Evolutionary conservation across 2,329 filamentous ascomycete genomes (phyloP).

Genomic region (Ascochyta lentis): DNA sequence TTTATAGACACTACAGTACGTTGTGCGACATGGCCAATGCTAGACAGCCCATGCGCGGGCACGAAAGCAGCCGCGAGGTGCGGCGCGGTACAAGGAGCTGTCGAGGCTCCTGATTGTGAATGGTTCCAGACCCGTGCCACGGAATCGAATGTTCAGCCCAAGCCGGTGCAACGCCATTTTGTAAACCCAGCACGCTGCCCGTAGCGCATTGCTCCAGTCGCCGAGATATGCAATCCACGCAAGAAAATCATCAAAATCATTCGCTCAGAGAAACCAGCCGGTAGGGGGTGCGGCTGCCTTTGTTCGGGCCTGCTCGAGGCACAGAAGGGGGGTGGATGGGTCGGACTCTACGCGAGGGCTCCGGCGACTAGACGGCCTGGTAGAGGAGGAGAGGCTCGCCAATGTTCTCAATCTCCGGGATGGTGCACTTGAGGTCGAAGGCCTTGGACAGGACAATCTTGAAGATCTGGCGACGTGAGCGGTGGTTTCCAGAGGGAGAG

Average conservation of each 20-base stretch:
- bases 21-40: constrained; percentile 30
- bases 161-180: constrained; percentile 42
- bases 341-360: constrained; percentile 22
- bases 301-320: neutral
- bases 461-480: constrained; percentile 76
- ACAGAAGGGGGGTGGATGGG: neutral
- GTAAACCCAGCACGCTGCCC: constrained; percentile 26
- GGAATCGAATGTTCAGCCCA: constrained; percentile 20
- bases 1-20: constrained; percentile 39
- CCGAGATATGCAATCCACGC: constrained; percentile 45
- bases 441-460: constrained; percentile 99
- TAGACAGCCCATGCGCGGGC: constrained; percentile 21
- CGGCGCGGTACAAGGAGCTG: constrained; percentile 17
- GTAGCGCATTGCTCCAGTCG: constrained; percentile 46
- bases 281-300: constrained; percentile 24
- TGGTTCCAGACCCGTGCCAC: constrained; percentile 11
- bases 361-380: constrained; percentile 52
- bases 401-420: constrained; percentile 97
- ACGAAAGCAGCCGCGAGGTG: constrained; percentile 16
- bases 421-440: constrained; percentile 98
- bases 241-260: constrained; percentile 47
- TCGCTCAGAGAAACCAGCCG: constrained; percentile 45
- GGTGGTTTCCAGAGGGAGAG: neutral
- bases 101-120: constrained; percentile 16
- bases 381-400: constrained; percentile 95